Evolutionary conservation across 257 asterid species (phyloP).

Genomic region (Cynanchum wilfordii): DNA sequence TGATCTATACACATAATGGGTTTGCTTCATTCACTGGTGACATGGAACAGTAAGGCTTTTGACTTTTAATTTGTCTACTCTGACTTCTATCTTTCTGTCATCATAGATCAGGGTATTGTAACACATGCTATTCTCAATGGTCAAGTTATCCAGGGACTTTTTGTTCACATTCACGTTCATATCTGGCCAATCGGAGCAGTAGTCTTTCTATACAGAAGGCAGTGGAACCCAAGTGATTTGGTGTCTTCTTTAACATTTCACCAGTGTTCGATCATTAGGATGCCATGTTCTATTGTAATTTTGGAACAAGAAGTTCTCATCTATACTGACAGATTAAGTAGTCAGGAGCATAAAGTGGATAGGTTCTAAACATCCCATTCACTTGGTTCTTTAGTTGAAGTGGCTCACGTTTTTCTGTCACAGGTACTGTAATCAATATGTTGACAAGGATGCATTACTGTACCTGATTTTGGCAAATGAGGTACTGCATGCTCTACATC

Average conservation of each 20-base stretch:
- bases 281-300: not conserved
- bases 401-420: conserved; percentile 15
- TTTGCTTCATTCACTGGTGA: conserved; percentile 92
- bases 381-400: conserved; percentile 3
- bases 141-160: not conserved
- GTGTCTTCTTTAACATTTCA: not conserved
- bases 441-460: conserved; percentile 81
- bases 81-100: not conserved
- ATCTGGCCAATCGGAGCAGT: not conserved
- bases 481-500: conserved; percentile 78
- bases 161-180: not conserved
- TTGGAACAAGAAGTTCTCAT: not conserved
- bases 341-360: not conserved
- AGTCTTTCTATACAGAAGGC: not conserved
- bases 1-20: conserved; percentile 97
- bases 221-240: not conserved
- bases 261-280: not conserved
- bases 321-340: not conserved
- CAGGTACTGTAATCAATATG: conserved; percentile 97
- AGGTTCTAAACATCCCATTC: not conserved
- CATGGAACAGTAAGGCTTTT: conserved; percentile 78
- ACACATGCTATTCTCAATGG: not conserved
- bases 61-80: conserved; percentile 10
- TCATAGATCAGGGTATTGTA: not conserved
- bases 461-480: conserved; percentile 91